These are phyloP conservation scores for Mycosarcoma mackinlayi DNA, from an alignment of 1,284 basidiomycete genomes.

Conservation along the genomic window DNA sequence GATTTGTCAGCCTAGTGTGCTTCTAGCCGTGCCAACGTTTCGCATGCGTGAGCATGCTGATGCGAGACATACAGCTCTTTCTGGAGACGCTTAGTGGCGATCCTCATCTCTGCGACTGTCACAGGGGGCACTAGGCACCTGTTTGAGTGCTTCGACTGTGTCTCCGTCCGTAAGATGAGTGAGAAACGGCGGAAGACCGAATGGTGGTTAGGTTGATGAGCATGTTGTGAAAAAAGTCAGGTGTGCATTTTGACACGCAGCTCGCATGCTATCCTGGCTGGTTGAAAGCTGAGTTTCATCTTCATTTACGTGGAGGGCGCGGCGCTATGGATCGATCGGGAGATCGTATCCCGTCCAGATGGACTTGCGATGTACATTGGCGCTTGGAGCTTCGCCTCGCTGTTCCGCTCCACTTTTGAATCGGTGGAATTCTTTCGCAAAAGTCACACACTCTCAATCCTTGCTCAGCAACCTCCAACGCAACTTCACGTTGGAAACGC, in stretches of 20 bases:
- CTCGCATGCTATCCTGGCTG: background rate
- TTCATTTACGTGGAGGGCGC: slow-evolving; percentile 12
- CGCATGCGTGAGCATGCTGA: background rate
- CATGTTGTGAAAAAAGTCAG: slow-evolving; percentile 2
- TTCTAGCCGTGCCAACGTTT: background rate
- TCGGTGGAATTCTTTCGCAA: background rate
- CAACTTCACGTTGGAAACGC: no score
- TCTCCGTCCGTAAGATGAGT: background rate
- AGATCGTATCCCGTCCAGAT: no score
- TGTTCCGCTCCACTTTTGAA: slow-evolving; percentile 6
- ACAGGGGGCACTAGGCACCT: slow-evolving; percentile 6
- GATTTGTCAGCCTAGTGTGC: background rate
- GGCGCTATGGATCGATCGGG: background rate
- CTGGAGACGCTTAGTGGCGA: slow-evolving; percentile 50
- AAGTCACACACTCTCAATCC: no score
- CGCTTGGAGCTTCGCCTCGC: background rate
- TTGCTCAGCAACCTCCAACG: background rate
- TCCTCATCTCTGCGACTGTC: slow-evolving; percentile 33
- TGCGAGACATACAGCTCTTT: slow-evolving; percentile 48
- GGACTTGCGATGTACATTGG: background rate
- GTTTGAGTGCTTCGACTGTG: background rate
- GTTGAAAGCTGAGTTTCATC: slow-evolving; percentile 28
- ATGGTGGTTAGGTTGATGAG: background rate
- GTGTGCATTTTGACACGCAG: slow-evolving; percentile 7
- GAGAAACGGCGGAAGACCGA: background rate